Evolutionary conservation across 129 eudicot genomes (phyloP).

Genomic region (Ambrosia trifida): DNA sequence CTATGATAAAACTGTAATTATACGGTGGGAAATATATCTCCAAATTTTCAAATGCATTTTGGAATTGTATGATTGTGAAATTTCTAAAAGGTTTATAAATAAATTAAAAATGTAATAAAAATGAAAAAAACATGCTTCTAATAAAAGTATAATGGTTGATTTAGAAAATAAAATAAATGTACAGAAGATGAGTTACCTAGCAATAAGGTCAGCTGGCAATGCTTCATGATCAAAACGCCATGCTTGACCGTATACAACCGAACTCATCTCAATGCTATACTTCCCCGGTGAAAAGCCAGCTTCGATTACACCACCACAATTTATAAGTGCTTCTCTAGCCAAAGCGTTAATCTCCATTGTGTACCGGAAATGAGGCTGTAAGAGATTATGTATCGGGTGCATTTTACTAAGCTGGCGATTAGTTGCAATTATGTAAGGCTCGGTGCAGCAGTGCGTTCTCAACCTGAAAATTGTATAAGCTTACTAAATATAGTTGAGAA

Average conservation of each 20-base stretch:
- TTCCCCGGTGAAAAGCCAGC: conserved; percentile 44
- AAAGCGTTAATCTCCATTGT: conserved; percentile 80
- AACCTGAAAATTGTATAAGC: conserved; percentile 44
- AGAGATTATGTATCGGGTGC: conserved; percentile 66
- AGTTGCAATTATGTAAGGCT: conserved; percentile 73
- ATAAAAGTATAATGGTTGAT: no score
- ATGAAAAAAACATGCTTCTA: no score
- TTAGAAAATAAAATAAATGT: no score
- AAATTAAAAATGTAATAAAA: no score
- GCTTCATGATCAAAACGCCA: conserved; percentile 65
- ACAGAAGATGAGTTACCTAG: conserved; percentile 16
- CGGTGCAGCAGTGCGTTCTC: conserved; percentile 68
- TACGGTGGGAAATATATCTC: no score
- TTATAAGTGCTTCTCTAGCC: conserved; percentile 63
- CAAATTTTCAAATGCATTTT: no score
- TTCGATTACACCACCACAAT: conserved; percentile 58
- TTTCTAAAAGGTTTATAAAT: no score
- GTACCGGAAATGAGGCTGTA: conserved; percentile 72
- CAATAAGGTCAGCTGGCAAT: conserved; percentile 32
- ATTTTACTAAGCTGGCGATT: conserved; percentile 70
- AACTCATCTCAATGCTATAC: conserved; percentile 57
- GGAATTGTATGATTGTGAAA: no score
- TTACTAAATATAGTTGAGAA: neutral
- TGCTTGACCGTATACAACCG: conserved; percentile 51
- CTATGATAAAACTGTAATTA: no score